These are phyloP conservation scores for Colletotrichum orchidophilum DNA, from an alignment of 2,329 filamentous ascomycete genomes.

Conservation along the genomic window DNA sequence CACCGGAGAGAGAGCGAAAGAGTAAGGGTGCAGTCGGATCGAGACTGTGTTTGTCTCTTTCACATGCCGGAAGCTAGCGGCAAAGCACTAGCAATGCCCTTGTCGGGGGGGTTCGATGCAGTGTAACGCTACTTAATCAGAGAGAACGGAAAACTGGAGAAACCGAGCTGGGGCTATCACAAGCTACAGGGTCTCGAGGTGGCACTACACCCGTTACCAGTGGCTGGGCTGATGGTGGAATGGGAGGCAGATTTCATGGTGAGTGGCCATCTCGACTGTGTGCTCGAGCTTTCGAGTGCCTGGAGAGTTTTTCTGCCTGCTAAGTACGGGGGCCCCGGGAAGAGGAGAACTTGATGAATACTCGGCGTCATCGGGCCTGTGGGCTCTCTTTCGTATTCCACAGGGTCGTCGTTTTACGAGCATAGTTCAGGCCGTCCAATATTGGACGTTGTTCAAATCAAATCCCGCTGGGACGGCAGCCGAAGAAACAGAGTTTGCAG, in stretches of 20 bases:
- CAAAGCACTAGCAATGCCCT: constrained; percentile 23
- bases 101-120: constrained; percentile 31
- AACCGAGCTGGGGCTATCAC: constrained; percentile 30
- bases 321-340: constrained; percentile 9
- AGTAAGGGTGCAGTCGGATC: not conserved
- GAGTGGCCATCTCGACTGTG: constrained; percentile 3
- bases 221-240: constrained; percentile 27
- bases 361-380: constrained; percentile 1
- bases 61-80: constrained; percentile 30
- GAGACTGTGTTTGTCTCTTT: constrained; percentile 26
- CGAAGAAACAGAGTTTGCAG: constrained; percentile 21
- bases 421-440: constrained; percentile 26
- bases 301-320: not conserved
- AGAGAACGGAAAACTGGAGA: constrained; percentile 18
- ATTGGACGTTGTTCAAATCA: constrained; percentile 15
- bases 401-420: constrained; percentile 9
- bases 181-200: constrained; percentile 15
- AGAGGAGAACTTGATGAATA: not conserved
- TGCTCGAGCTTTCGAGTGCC: constrained; percentile 18
- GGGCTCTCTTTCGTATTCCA: constrained; percentile 11
- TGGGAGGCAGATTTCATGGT: constrained; percentile 7
- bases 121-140: constrained; percentile 25
- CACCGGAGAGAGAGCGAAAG: constrained; percentile 4
- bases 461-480: constrained; percentile 4
- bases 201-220: constrained; percentile 16